phyloP scores from a whole-genome alignment of 1,284 basidiomycete species.

The Puccinia polysora region DNA sequence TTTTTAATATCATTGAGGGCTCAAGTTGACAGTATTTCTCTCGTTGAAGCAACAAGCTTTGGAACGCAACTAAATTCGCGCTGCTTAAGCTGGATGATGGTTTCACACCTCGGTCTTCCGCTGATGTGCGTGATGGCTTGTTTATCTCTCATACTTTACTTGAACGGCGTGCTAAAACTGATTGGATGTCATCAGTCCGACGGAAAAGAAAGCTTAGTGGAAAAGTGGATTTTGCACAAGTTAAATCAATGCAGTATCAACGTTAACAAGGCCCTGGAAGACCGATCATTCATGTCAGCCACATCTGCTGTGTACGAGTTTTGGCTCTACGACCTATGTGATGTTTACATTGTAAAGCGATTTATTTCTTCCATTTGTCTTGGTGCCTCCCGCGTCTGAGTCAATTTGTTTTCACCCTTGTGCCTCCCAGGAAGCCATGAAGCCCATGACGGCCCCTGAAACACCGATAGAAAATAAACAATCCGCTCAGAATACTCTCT shows the following conservation, averaged over 20 bases:
- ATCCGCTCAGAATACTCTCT: slow-evolving; percentile 92
- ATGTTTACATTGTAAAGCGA: slow-evolving; percentile 83
- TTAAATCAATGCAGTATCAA: slow-evolving; percentile 74
- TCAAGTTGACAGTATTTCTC: not conserved
- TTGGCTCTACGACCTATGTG: slow-evolving; percentile 97
- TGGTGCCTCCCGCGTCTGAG: not conserved
- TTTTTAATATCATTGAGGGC: not conserved
- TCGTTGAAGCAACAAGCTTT: slow-evolving; percentile 97
- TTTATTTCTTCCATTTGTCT: not conserved
- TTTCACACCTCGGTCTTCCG: slow-evolving; percentile 68
- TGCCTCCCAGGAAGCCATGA: slow-evolving; percentile 77
- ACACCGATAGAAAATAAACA: slow-evolving; percentile 61
- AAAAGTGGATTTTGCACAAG: slow-evolving; percentile 93
- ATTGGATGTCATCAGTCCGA: slow-evolving; percentile 61
- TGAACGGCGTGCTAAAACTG: not conserved
- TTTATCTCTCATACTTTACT: not conserved
- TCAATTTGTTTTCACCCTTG: not conserved
- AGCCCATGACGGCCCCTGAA: slow-evolving; percentile 82
- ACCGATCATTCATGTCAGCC: slow-evolving; percentile 87
- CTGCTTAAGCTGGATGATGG: slow-evolving; percentile 83
- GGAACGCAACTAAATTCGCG: slow-evolving; percentile 98
- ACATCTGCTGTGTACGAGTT: slow-evolving; percentile 83
- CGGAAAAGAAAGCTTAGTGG: slow-evolving; percentile 82
- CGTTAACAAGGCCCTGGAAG: slow-evolving; percentile 69
- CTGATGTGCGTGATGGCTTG: slow-evolving; percentile 59